Base-by-base conservation (phyloP, 2,329 filamentous ascomycete species). In the Cephalotrichum gorgonifer region DNA sequence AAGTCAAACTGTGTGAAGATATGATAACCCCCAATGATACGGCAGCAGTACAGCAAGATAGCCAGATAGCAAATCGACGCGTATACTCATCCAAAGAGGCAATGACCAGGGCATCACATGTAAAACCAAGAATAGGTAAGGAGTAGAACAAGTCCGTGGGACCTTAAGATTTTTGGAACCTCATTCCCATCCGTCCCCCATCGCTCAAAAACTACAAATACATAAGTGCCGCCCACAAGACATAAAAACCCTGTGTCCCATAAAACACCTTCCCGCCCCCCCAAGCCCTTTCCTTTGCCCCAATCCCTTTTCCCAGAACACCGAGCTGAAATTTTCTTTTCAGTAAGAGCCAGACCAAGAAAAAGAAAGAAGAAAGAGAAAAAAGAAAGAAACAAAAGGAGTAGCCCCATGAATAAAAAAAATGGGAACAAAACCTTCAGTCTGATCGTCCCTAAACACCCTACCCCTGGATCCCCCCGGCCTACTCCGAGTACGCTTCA, bases 181-280 rank as follows among this genome's bases (percentile, higher is more conserved):
- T 22, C 35, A 30, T 20, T 20, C 17, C 30, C 30, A 12, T 31
- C n/a, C n/a, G 30, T 15, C 30, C 11, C 15, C 8, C 30, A 31
- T 39, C 35, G 35, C 35, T 39, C 35, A 39, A 39, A 14, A 4
- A 15, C 17, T 39, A 39, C 17, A 39, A 22, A 39, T 39, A 39
- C 35, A 39, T n/a, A 20, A 39, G 22, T 39, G 35, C 3, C 30
- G 11, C 8, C 11, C 30, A 6, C 28, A 25, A 26, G 17, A 31
- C 33, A 22, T 33, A 43, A 52, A 31, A 49, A 30, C 9, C 28
- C 43, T 27, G 17, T 39, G 41, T 14, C 46, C 48, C 23, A 44
- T 51, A 54, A 56, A 55, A 49, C 33, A 22, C 39, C 35, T 41
- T 39, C 48, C 27, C 43, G 31, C 43, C 43, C 33, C 41, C 15